These are phyloP conservation scores for Cadophora luteo-olivacea DNA, from an alignment of 2,329 filamentous ascomycete genomes.

Conservation along the genomic window DNA sequence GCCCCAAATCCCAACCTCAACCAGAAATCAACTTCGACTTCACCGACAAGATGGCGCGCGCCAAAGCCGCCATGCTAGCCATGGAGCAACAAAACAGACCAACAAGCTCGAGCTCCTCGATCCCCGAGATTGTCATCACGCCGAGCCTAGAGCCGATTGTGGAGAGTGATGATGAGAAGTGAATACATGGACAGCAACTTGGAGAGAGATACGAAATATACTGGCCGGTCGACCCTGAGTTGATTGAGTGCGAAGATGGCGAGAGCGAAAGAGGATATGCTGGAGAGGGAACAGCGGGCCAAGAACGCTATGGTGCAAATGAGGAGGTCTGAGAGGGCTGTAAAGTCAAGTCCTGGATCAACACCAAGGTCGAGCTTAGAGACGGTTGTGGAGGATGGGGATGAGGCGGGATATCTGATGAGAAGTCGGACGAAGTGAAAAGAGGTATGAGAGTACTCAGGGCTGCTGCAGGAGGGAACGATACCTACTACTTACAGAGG, in stretches of 20 bases:
- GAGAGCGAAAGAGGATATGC: not conserved
- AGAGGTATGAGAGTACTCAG: too few relatives aligned
- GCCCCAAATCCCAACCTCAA: not conserved
- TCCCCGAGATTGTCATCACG: constrained; percentile 18
- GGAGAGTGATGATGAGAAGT: constrained; percentile 18
- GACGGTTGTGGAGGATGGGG: not conserved
- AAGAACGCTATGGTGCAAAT: not conserved
- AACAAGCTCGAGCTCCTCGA: not conserved
- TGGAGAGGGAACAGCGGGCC: not conserved
- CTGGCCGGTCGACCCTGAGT: not conserved
- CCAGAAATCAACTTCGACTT: constrained; percentile 13
- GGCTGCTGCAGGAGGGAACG: too few relatives aligned
- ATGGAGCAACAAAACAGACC: constrained; percentile 10
- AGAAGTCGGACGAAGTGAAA: not conserved
- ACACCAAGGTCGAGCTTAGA: not conserved
- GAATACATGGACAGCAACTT: not conserved
- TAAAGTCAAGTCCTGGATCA: not conserved
- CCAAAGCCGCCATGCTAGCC: constrained; percentile 22
- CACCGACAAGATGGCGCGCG: constrained; percentile 15
- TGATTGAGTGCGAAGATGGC: not conserved
- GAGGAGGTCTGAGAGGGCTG: not conserved
- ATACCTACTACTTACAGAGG: too few relatives aligned
- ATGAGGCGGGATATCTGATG: not conserved
- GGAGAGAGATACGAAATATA: not conserved
- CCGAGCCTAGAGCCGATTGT: constrained; percentile 7